Base-by-base conservation (phyloP, 805 yeast genomes). In the Hanseniaspora pseudoguilliermondii region DNA sequence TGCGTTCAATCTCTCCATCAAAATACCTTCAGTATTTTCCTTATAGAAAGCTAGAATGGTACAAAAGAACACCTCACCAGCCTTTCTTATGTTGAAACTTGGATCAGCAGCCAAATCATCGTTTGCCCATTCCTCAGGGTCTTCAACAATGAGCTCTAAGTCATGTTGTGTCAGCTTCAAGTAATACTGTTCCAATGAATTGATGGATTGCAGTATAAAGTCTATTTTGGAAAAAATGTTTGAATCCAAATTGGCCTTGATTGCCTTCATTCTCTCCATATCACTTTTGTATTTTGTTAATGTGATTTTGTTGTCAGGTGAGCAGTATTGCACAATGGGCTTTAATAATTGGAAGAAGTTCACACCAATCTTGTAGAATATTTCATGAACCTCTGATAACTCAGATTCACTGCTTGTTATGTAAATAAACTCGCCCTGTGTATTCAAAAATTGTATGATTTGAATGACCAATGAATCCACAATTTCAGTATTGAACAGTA, bases 61-160 rank as follows among this genome's bases (percentile, higher is more conserved):
- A 11, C 48, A 46, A 18, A 53, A 53, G 29, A 53, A 53, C 16
- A 53, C n/a, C n/a, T 53, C 56, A 21, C 50, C 21, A 16, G 50
- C 34, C 40, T 53, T 53, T 53, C 56, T 53, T 18, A 53, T 23
- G 25, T 53, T 44, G 29, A 53, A 53, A 20, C 50, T 44, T 15
- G 47, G 47, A 25, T 53, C 56, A 21, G 48, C n/a, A 51, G 81
- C 76, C 57, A 83, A 71, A 61, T 89, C 95, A 63, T 88, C 95
- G 60, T 82, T 81, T 21, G 86, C 81, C 87, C 95, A 93, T 66
- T 88, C 96, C 66, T 89, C 97, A 0, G 97, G 96, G 58, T 89
- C 95, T 18, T 77, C 67, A 13, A 74, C 66, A 97, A 97, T 93
- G 40, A 79, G 72, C 61, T 86, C 95, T 49, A 91, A 67, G 65